Percentiles rank a stretch among this genome's conserved stretches.
Evolutionary conservation across 495 filamentous ascomycete genomes (phyloP).

Genomic region (Darksidea phi): DNA sequence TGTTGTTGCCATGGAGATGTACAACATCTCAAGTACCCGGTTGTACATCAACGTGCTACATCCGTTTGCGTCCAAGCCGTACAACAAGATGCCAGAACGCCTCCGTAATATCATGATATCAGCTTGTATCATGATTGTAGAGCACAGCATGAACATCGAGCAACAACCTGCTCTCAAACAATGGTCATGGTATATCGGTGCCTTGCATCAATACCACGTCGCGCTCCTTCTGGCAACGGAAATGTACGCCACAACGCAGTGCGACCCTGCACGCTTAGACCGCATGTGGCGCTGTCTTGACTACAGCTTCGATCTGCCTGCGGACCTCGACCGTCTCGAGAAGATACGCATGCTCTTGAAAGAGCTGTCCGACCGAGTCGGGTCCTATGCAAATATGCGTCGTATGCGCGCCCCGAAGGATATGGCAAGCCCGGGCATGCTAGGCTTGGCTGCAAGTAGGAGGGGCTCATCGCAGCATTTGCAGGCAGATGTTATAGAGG

Average conservation of each 20-base stretch:
- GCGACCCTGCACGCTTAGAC: constrained; percentile 52
- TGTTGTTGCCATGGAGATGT: constrained; percentile 57
- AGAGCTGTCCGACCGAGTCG: constrained; percentile 44
- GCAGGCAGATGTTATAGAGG: too few species aligned
- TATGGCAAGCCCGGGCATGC: constrained; percentile 36
- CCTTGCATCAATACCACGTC: constrained; percentile 51
- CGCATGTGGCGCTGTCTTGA: constrained; percentile 70
- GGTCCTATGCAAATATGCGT: constrained; percentile 43
- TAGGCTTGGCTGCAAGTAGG: background rate
- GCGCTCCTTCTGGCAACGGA: constrained; percentile 51
- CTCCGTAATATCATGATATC: constrained; percentile 51
- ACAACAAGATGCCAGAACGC: constrained; percentile 55
- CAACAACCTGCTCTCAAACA: constrained; percentile 50
- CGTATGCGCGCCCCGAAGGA: constrained; percentile 42
- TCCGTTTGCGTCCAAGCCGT: constrained; percentile 49
- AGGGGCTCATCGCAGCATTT: background rate
- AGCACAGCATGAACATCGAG: constrained; percentile 61
- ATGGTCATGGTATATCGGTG: constrained; percentile 50
- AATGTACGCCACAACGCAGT: constrained; percentile 51
- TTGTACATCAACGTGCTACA: constrained; percentile 65
- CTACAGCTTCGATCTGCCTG: constrained; percentile 64
- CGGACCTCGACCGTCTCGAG: constrained; percentile 44
- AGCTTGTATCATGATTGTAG: constrained; percentile 55
- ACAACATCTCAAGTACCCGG: constrained; percentile 59
- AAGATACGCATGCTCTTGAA: constrained; percentile 47